Conservation (phyloP, 2,329 filamentous ascomycete genomes). For the Arachnomyces sp. region DNA sequence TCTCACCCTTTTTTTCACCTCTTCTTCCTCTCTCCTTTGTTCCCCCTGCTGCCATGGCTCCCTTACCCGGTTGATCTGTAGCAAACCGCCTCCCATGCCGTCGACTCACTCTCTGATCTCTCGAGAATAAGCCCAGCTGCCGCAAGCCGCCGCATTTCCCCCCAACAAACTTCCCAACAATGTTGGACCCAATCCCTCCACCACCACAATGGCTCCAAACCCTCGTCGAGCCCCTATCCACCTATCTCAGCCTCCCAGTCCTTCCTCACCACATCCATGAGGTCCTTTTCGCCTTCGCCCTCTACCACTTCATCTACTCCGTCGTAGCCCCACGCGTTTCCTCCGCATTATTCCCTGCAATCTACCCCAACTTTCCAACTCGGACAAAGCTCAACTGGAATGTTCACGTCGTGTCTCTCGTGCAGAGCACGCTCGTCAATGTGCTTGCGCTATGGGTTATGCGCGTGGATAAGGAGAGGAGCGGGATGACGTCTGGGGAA, state of each 20-base stretch:
- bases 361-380: conserved; percentile 45
- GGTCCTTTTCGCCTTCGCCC: conserved; percentile 45
- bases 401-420: conserved; percentile 55
- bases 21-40: conserved; percentile 2
- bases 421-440: conserved; percentile 52
- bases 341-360: conserved; percentile 43
- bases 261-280: conserved; percentile 56
- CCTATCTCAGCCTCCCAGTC: conserved; percentile 44
- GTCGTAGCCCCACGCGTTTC: conserved; percentile 50
- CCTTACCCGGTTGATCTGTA: background rate
- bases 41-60: background rate
- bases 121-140: too few relatives aligned
- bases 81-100: background rate
- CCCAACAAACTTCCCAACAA: conserved; percentile 11
- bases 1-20: background rate
- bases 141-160: background rate
- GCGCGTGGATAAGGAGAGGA: conserved; percentile 47
- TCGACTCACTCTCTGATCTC: too few relatives aligned
- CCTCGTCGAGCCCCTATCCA: conserved; percentile 42
- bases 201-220: conserved; percentile 45
- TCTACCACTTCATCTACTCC: conserved; percentile 50
- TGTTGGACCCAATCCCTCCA: conserved; percentile 39
- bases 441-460: conserved; percentile 51
- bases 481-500: conserved; percentile 43
- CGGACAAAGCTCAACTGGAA: conserved; percentile 58